Base-by-base conservation (phyloP, 2,329 filamentous ascomycete genomes). In the Coniella vitis region DNA sequence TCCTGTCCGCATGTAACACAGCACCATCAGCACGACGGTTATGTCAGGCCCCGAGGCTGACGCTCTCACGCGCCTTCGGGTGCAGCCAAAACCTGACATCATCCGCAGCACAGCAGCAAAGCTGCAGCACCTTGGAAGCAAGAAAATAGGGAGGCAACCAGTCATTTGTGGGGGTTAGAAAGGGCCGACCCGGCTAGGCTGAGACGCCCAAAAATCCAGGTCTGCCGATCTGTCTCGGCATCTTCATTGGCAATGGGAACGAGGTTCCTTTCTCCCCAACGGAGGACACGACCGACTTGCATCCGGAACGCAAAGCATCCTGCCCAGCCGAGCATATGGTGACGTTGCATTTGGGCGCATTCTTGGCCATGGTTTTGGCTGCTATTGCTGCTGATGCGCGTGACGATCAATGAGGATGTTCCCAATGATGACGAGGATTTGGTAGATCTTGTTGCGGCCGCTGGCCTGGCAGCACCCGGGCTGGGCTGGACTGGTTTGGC, bases 41-140 rank as follows among this genome's bases (percentile, higher is more conserved):
- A 36, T 48, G 47, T 34, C 50, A 45, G 35, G 36, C 43, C 47
- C 42, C 34, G 47, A 43, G 50, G 50, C 50, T 49, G 47, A 52
- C 43, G 40, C 44, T 38, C 31, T 34, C 31, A 45, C 41, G 38
- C 31, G 22, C 21, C 37, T n/a, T 40, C 46, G 32, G 38, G 42
- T 44, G 46, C 44, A 37, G 45, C 36, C 17, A 25, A 34, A 29
- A 29, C 25, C 49, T 51, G 49, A 51, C 49, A 51, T 52, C 42
- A 52, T 49, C 34, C 34, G 50, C 47, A 45, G 47, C 42, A 45
- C 34, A 45, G 47, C 38, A 36, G 38, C 43, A 38, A 45, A 42
- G 29, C 21, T 37, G 32, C 34, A 37, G 14, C 13, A 21, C 14
- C 29, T 35, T 16, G 2, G 10, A 25, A 12, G 21, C 21, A 32